Percentiles rank a stretch among this genome's conserved stretches.
phyloP scores from a whole-genome alignment of 176 grass and related monocot genomes.

The Puccinellia tenuiflora region DNA sequence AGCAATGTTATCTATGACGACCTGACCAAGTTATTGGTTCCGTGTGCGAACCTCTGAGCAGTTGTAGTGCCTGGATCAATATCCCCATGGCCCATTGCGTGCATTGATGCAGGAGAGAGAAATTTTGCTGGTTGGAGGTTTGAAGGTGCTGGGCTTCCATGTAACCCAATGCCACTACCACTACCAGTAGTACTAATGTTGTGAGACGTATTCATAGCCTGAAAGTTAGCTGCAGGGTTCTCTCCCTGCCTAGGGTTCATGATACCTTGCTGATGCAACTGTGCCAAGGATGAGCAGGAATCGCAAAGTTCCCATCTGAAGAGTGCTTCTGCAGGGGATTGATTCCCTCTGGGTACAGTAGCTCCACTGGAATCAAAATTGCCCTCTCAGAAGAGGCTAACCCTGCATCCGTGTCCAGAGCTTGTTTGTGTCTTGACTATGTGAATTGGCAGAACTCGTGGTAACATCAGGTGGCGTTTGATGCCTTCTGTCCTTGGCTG shows the following conservation, averaged over 20 bases:
- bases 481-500: constrained; percentile 56
- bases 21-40: constrained; percentile 33
- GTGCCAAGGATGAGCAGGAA: constrained; percentile 45
- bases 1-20: constrained; percentile 40
- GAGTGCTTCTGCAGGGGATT: constrained; percentile 42
- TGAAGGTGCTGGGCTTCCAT: constrained; percentile 53
- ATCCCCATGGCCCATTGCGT: constrained; percentile 58
- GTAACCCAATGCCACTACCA: constrained; percentile 39
- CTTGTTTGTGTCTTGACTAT: constrained; percentile 62
- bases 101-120: constrained; percentile 79
- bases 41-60: constrained; percentile 57
- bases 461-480: constrained; percentile 51
- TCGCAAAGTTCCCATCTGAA: constrained; percentile 39
- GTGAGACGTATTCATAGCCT: constrained; percentile 38
- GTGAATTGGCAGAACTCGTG: constrained; percentile 61
- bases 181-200: constrained; percentile 19
- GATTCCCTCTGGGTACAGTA: constrained; percentile 36
- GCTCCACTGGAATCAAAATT: constrained; percentile 37
- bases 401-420: constrained; percentile 36
- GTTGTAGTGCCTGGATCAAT: constrained; percentile 47
- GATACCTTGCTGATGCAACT: constrained; percentile 53
- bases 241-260: constrained; percentile 46
- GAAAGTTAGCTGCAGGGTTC: constrained; percentile 38
- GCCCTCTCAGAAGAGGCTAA: constrained; percentile 39
- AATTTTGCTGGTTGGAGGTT: constrained; percentile 73